phyloP scores from a whole-genome alignment of 139 green algal species.

The Picochlorum costavermella region DNA sequence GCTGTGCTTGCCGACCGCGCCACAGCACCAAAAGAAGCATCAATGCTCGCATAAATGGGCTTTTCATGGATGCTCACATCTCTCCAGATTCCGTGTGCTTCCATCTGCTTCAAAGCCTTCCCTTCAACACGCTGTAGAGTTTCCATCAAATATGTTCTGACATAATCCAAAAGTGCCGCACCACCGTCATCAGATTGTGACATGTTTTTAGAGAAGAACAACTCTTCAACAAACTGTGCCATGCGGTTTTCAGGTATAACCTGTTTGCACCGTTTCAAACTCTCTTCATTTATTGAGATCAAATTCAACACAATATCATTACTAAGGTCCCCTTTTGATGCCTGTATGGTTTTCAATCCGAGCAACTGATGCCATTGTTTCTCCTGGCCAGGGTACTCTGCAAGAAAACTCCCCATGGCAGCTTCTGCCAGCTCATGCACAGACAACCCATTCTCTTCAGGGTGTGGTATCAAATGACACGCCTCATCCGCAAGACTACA shows the following conservation, averaged over 20 bases:
- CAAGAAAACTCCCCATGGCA: slow-evolving; percentile 31
- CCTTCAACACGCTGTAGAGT: neutral
- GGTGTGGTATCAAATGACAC: slow-evolving; percentile 5
- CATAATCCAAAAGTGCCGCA: neutral
- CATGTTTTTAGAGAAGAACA: slow-evolving; percentile 36
- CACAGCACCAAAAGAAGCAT: too few species aligned
- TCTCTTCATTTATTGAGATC: slow-evolving; percentile 39
- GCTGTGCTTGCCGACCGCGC: too few species aligned
- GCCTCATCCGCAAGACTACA: slow-evolving; percentile 23
- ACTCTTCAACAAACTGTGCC: slow-evolving; percentile 22
- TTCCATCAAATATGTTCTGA: neutral
- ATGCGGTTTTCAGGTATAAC: slow-evolving; percentile 22
- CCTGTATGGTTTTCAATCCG: slow-evolving; percentile 10
- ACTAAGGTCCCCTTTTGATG: slow-evolving; percentile 26
- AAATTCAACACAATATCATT: slow-evolving; percentile 28
- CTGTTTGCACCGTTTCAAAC: slow-evolving; percentile 25
- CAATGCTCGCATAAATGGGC: neutral
- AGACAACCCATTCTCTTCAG: neutral
- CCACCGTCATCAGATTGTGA: neutral
- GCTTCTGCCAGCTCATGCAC: slow-evolving; percentile 33
- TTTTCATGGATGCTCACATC: neutral
- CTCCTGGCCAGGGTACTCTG: slow-evolving; percentile 39
- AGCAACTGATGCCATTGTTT: slow-evolving; percentile 40
- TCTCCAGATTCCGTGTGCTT: neutral
- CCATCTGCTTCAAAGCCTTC: neutral